A percentile compares a stretch with the other conserved stretches of the same genome.
Evolutionary conservation across 2,329 filamentous ascomycete genomes (phyloP).

Genomic region (Stachybotrys chartarum): DNA sequence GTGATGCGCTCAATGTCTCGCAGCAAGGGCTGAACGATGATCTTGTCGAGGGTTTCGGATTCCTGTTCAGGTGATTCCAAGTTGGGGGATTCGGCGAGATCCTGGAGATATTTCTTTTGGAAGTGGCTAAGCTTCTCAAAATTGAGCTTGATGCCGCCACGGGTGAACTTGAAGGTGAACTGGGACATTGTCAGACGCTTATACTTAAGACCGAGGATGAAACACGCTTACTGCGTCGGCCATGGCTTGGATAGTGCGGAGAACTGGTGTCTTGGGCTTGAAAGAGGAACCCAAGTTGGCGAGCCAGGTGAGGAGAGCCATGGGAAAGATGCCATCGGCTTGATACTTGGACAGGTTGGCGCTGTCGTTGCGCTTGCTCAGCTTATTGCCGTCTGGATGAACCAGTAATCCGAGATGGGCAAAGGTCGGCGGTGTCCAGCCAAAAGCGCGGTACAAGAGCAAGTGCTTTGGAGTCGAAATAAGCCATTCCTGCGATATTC

Average conservation of each 20-base stretch:
- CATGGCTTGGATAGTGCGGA: conserved; percentile 57
- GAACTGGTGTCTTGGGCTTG: conserved; percentile 14
- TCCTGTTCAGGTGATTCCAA: conserved; percentile 14
- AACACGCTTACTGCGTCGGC: conserved; percentile 51
- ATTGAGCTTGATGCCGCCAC: conserved; percentile 79
- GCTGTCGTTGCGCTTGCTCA: conserved; percentile 72
- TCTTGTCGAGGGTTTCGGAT: conserved; percentile 12
- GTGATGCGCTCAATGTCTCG: conserved; percentile 15
- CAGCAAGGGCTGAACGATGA: conserved; percentile 14
- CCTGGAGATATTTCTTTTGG: conserved; percentile 56
- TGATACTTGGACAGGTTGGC: conserved; percentile 46
- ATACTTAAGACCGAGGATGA: neutral
- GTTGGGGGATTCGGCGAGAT: conserved; percentile 19
- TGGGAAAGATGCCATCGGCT: conserved; percentile 36
- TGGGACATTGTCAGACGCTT: conserved; percentile 25
- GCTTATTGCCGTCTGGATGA: conserved; percentile 61
- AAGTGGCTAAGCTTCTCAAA: conserved; percentile 75
- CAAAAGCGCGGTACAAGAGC: conserved; percentile 68
- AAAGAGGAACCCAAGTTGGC: conserved; percentile 53
- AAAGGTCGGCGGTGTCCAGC: conserved; percentile 67
- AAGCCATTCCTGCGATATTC: conserved; percentile 70
- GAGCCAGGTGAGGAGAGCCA: conserved; percentile 67
- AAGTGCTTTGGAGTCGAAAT: conserved; percentile 75
- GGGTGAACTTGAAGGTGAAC: conserved; percentile 84
- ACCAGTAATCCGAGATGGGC: conserved; percentile 74